Evolutionary conservation across 2,329 filamentous ascomycete species (phyloP), one percentile per base, ranked within the genome.

Genomic region (Colletotrichum plurivorum): DNA sequence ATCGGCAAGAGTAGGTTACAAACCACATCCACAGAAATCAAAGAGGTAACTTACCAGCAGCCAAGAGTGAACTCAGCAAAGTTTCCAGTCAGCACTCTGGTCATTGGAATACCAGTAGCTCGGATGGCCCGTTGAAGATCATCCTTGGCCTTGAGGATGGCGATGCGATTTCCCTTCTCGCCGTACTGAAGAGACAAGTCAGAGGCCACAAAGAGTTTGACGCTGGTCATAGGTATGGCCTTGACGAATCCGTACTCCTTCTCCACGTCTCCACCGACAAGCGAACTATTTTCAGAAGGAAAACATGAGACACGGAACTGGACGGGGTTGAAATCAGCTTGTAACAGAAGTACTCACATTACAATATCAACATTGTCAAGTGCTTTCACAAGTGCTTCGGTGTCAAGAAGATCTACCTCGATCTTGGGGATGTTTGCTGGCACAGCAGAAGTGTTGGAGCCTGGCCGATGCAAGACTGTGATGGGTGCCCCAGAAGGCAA

Each of bases 131-230:
- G 55, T 31, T 76, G 72, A 2, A 78, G 64, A 4, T 75, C 74
- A 2, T 68, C 25, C 58, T 78, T 78, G 2, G 63, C 56, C 53
- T 72, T 73, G 54, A 73, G 74, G 8, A 73, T 49, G 5, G 16
- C 10, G 13, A 76, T 66, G 3, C 55, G 71, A 5, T 75, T 41
- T 1, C 73, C 76, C 51, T 75, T 67, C 60, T 75, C 72, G n/a
- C 75, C 73, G 15, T 67, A 71, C 5, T 70, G 73, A 22, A 73
- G 63, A 15, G 67, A 73, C 20, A 78, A 64, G n/a, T 77, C 72
- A 0, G 75, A 78, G 2, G 74, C 75, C 31, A 76, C 73, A 52
- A 77, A 78, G 1, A 78, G 53, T 55, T 76, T 74, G 6, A 78
- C 75, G 5, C 71, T 71, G 2, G 75, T 71, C 22, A 75, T 69